A percentile compares a stretch with the other conserved stretches of the same genome.
phyloP scores from a whole-genome alignment of 257 asterid species.

The Solanum appendiculatum region DNA sequence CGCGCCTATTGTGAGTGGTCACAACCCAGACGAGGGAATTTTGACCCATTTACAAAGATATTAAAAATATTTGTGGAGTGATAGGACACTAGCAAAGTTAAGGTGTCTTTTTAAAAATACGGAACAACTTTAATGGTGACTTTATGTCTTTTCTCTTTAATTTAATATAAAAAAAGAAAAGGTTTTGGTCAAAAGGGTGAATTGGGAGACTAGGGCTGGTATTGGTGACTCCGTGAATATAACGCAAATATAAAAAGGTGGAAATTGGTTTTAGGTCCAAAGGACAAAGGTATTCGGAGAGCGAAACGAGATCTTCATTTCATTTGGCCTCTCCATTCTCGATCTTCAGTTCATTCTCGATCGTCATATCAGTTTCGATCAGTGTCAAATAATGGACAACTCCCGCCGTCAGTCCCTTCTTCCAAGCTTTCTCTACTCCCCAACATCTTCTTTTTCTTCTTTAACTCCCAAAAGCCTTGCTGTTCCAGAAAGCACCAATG shows the following conservation, averaged over 20 bases:
- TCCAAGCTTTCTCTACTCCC: conserved; percentile 52
- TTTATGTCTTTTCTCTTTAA: too few relatives aligned
- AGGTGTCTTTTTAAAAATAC: too few relatives aligned
- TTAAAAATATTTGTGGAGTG: too few relatives aligned
- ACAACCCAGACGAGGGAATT: too few relatives aligned
- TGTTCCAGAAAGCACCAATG: conserved; percentile 11
- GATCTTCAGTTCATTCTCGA: too few relatives aligned
- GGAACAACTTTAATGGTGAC: too few relatives aligned
- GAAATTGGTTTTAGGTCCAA: background rate
- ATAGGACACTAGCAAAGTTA: too few relatives aligned
- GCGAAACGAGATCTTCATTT: background rate
- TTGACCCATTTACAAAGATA: too few relatives aligned
- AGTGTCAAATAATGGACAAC: conserved; percentile 17
- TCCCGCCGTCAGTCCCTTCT: conserved; percentile 57
- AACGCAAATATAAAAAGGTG: background rate
- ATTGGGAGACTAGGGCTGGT: background rate
- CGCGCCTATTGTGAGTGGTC: too few relatives aligned
- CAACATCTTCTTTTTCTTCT: conserved; percentile 26
- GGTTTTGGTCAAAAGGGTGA: background rate
- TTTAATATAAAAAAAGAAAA: too few relatives aligned
- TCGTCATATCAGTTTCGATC: too few relatives aligned
- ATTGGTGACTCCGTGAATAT: background rate
- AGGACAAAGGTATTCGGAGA: background rate
- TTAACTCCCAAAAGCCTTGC: conserved; percentile 28
- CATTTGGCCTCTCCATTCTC: background rate